Evolutionary conservation across 805 yeast species (phyloP).

Genomic region (Zygosaccharomyces siamensis): DNA sequence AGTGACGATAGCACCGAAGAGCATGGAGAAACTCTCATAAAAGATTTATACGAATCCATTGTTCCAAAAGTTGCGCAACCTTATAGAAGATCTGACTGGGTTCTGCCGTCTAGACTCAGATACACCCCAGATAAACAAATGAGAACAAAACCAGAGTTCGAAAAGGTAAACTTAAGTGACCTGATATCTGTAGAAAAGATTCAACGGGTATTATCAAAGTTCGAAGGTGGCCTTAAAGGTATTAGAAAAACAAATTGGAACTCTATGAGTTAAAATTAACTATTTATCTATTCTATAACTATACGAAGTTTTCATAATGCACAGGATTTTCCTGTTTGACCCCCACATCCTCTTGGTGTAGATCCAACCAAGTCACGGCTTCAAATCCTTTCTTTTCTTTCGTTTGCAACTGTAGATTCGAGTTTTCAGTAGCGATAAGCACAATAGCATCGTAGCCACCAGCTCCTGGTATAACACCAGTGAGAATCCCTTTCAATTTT

Average conservation of each 20-base stretch:
- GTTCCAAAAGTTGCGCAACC: constrained; percentile 31
- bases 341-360: constrained; percentile 60
- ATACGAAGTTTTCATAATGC: constrained; percentile 24
- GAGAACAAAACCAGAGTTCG: constrained; percentile 30
- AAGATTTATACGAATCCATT: constrained; percentile 29
- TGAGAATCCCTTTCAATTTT: constrained; percentile 66
- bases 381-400: constrained; percentile 33
- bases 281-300: constrained; percentile 2
- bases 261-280: constrained; percentile 1
- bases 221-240: constrained; percentile 35
- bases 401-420: constrained; percentile 34
- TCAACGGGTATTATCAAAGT: constrained; percentile 26
- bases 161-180: constrained; percentile 31
- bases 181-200: constrained; percentile 25
- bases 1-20: constrained; percentile 7
- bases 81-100: constrained; percentile 35
- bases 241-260: constrained; percentile 24
- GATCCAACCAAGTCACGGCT: constrained; percentile 61
- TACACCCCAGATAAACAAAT: constrained; percentile 34
- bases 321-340: constrained; percentile 43
- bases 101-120: constrained; percentile 29
- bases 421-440: constrained; percentile 51
- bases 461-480: constrained; percentile 98
- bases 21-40: constrained; percentile 14
- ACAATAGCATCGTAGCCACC: constrained; percentile 96